Percentiles rank a stretch among this genome's conserved stretches.
Conservation (phyloP, 345 rosid genomes). For the Alliaria petiolata region DNA sequence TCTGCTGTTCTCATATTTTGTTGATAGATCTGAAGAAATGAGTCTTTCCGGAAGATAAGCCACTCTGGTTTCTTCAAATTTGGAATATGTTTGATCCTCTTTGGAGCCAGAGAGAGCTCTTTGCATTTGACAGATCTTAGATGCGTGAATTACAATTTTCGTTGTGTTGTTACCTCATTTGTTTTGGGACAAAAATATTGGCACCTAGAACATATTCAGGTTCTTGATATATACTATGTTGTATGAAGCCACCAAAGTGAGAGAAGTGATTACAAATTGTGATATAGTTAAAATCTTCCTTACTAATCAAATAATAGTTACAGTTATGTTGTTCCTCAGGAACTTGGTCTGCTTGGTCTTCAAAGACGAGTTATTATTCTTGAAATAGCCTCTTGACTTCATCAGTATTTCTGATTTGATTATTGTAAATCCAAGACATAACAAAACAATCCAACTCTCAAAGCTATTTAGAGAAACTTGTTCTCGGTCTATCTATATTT, state of each 20-base stretch:
- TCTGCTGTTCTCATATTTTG: conserved; percentile 73
- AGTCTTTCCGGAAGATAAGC: background rate
- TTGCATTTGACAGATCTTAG: background rate
- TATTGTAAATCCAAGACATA: background rate
- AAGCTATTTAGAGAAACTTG: background rate
- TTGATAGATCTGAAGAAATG: conserved; percentile 84
- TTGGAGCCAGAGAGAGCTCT: background rate
- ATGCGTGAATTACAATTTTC: background rate
- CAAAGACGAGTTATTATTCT: background rate
- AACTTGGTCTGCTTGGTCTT: background rate
- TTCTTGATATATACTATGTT: background rate
- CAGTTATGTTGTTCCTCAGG: background rate
- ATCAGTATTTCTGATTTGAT: background rate
- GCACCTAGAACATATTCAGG: background rate
- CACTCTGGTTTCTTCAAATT: background rate
- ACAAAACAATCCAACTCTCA: background rate
- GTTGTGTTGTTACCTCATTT: background rate
- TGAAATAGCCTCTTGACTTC: background rate
- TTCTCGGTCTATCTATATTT: background rate
- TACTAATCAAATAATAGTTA: background rate
- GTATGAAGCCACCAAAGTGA: background rate
- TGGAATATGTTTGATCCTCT: background rate
- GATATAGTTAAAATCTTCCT: background rate
- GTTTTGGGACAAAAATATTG: too few relatives aligned
- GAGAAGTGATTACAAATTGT: background rate